Evolutionary conservation across 306 rosid genomes (phyloP).

Genomic region (Gastrolobium villosum): DNA sequence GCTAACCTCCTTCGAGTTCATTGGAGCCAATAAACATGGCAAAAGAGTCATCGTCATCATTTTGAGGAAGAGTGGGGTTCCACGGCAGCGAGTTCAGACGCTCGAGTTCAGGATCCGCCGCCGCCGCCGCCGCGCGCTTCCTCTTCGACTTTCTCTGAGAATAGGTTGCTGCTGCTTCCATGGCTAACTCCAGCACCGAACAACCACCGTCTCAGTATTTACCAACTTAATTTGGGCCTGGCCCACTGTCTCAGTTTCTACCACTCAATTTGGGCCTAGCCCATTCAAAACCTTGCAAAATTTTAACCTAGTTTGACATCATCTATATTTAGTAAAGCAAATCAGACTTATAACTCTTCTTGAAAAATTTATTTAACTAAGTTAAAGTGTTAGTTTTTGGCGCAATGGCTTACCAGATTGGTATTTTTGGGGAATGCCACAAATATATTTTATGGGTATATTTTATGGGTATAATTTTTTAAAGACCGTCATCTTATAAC

Average conservation of each 20-base stretch:
- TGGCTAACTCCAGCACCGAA: slow-evolving; percentile 35
- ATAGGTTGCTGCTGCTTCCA: slow-evolving; percentile 45
- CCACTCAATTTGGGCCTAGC: not conserved
- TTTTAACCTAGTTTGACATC: no score
- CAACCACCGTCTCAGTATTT: no score
- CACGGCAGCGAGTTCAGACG: slow-evolving; percentile 73
- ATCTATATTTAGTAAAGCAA: no score
- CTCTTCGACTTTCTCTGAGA: slow-evolving; percentile 57
- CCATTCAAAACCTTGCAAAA: not conserved
- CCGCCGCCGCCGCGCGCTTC: slow-evolving; percentile 44
- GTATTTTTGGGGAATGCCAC: no score
- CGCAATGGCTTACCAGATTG: no score
- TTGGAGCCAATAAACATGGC: slow-evolving; percentile 67
- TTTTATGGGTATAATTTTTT: no score
- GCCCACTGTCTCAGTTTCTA: no score
- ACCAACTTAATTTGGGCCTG: not conserved
- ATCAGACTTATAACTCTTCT: no score
- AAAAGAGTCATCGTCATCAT: slow-evolving; percentile 54
- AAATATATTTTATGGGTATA: no score
- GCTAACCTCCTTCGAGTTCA: slow-evolving; percentile 91
- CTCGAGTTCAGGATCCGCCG: slow-evolving; percentile 62
- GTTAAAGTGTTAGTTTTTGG: no score
- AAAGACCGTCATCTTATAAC: no score
- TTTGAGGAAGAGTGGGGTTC: slow-evolving; percentile 65
- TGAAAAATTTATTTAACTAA: no score